Base-by-base conservation (phyloP, 805 yeast species). In the Pichia pseudocactophila region DNA sequence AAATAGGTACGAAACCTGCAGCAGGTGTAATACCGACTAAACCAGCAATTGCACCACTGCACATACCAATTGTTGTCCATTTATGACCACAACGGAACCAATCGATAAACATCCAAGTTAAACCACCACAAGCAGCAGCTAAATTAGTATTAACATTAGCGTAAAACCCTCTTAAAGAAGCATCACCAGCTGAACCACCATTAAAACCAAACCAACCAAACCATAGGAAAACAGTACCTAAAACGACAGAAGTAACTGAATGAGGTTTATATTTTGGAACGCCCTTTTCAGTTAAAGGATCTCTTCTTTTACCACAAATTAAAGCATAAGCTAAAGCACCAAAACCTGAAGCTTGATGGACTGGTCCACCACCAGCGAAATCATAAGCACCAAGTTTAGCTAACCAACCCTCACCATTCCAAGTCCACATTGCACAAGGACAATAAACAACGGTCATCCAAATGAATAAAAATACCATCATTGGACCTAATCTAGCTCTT, bases 191-290 rank as follows among this genome's bases (percentile, higher is more conserved):
- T 37, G 96, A 87, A 56, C 97, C 97, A 65, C 96, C 97, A 74
- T 92, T 92, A 78, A 92, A 92, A 33, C 96, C 97, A 58, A 88
- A 88, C 98, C 98, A 92, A 30, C 97, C 98, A 56, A 92, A 88
- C 96, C 97, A 90, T 54, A 92, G 74, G 70, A 92, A 84, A 11
- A 86, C 82, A 17, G 97, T 88, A 42, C 98, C 98, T 45, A 92
- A 66, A 15, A 89, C 96, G 45, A 88, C 86, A 37, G 88, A 76
- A 8, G 95, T 76, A 31, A 90, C 95, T 18, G 92, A 82, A 62
- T 90, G 97, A 33, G 98, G 97, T 66, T 79, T 86, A 70, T 88
- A 89, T 61, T 82, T 82, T 49, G 96, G 96, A 52, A 86, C 71
- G 50, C 78, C 77, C 41, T 73, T 72, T 34, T 70, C 69, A 26